Evolutionary conservation across 2,329 filamentous ascomycete genomes (phyloP).

Genomic region (Camptophora hylomeconis): DNA sequence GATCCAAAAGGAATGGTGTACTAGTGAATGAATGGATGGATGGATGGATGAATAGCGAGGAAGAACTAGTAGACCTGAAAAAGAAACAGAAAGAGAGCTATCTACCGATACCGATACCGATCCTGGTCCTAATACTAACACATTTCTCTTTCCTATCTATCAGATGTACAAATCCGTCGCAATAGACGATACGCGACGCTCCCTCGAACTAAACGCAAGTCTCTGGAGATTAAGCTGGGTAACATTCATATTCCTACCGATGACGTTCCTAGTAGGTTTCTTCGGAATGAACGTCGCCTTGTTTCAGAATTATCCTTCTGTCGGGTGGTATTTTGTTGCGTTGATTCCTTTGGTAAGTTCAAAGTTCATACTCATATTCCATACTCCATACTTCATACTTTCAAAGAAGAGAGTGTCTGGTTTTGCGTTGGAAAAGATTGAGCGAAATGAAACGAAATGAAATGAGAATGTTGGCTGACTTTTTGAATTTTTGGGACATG

Average conservation of each 20-base stretch:
- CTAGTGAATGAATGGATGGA: no score
- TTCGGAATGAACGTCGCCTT: conserved; percentile 30
- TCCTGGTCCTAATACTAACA: background rate
- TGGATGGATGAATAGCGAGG: no score
- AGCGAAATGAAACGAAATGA: no score
- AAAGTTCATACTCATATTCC: no score
- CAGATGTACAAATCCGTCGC: conserved; percentile 36
- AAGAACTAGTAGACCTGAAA: no score
- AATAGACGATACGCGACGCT: conserved; percentile 29
- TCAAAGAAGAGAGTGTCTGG: no score
- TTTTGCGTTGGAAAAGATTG: no score
- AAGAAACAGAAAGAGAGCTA: no score
- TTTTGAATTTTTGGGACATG: no score
- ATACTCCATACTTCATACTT: no score
- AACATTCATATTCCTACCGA: conserved; percentile 29
- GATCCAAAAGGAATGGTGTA: no score
- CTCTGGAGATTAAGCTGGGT: conserved; percentile 25
- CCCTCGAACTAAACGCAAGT: conserved; percentile 9
- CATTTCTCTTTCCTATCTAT: background rate
- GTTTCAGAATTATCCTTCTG: conserved; percentile 28
- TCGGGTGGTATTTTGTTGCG: conserved; percentile 39
- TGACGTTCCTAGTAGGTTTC: conserved; percentile 33
- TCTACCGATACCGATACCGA: background rate
- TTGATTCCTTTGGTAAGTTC: conserved; percentile 25
- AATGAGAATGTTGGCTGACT: no score